phyloP scores from a whole-genome alignment of 1,139 yeast genomes.

The Yamadazyma membranifaciens region DNA sequence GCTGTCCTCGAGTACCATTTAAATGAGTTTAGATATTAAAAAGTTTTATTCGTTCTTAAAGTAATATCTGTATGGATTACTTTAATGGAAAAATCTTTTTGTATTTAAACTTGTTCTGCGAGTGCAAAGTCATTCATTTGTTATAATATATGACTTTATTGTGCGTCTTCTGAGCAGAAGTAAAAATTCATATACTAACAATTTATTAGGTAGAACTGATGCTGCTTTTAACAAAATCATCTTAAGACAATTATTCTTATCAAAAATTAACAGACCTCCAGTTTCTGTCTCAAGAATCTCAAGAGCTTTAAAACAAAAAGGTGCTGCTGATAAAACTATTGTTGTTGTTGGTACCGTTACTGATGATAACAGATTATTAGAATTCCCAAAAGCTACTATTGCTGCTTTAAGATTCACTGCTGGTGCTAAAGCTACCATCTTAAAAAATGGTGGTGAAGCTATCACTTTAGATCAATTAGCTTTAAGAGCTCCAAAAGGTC shows the following conservation, averaged over 20 bases:
- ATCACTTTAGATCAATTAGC: constrained; percentile 99
- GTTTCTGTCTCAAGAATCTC: constrained; percentile 92
- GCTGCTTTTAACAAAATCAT: constrained; percentile 98
- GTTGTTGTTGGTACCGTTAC: constrained; percentile 99
- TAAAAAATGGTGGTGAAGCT: constrained; percentile 99
- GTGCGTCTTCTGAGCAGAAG: constrained; percentile 65
- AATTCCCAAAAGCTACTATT: constrained; percentile 94
- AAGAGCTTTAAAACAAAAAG: constrained; percentile 79
- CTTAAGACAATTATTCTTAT: constrained; percentile 91
- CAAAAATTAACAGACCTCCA: constrained; percentile 99
- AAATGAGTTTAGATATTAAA: constrained; percentile 2
- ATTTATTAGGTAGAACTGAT: constrained; percentile 84
- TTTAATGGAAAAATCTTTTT: too few species aligned
- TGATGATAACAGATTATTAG: constrained; percentile 92
- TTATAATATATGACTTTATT: constrained; percentile 15
- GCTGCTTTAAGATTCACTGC: constrained; percentile 99
- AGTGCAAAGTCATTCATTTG: constrained; percentile 10
- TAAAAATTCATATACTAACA: constrained; percentile 42
- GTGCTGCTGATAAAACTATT: constrained; percentile 86
- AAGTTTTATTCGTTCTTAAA: constrained; percentile 4
- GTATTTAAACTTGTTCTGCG: constrained; percentile 9
- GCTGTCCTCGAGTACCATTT: constrained; percentile 7
- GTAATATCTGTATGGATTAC: background rate
- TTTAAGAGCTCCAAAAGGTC: constrained; percentile 98
- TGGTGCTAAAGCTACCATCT: constrained; percentile 96